These are phyloP conservation scores for Vararia minispora DNA, from an alignment of 768 basidiomycete genomes.

Conservation along the genomic window DNA sequence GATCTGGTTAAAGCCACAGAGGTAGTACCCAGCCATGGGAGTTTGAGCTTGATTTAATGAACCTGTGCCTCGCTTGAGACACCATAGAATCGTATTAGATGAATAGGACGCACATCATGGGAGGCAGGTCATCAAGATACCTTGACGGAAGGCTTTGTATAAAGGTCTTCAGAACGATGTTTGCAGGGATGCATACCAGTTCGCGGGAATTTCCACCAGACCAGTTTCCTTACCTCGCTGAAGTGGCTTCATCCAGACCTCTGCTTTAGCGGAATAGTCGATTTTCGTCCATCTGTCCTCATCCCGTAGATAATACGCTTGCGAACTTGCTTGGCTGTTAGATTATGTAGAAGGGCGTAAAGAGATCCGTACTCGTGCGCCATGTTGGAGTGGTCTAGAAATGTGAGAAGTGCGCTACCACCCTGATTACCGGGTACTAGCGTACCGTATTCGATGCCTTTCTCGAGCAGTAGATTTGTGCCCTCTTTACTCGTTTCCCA, in stretches of 20 bases:
- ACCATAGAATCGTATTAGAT: too few species aligned
- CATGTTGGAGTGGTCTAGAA: slow-evolving; percentile 46
- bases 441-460: slow-evolving; percentile 66
- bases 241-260: slow-evolving; percentile 69
- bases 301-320: slow-evolving; percentile 59
- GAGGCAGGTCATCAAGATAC: slow-evolving; percentile 66
- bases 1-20: background rate
- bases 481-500: slow-evolving; percentile 70
- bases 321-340: slow-evolving; percentile 25
- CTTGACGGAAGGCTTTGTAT: slow-evolving; percentile 23
- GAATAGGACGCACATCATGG: slow-evolving; percentile 54
- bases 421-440: background rate
- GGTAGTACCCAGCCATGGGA: slow-evolving; percentile 57
- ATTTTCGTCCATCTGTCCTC: slow-evolving; percentile 68
- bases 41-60: slow-evolving; percentile 55
- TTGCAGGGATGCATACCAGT: slow-evolving; percentile 35
- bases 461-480: slow-evolving; percentile 49
- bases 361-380: slow-evolving; percentile 31
- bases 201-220: slow-evolving; percentile 52
- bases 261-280: slow-evolving; percentile 44
- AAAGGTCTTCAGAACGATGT: background rate
- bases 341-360: background rate
- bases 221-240: slow-evolving; percentile 52
- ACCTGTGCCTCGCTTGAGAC: slow-evolving; percentile 30
- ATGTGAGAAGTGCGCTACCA: background rate